These are phyloP conservation scores for Solanum dulcamara DNA, from an alignment of 257 asterid species.

Conservation along the genomic window DNA sequence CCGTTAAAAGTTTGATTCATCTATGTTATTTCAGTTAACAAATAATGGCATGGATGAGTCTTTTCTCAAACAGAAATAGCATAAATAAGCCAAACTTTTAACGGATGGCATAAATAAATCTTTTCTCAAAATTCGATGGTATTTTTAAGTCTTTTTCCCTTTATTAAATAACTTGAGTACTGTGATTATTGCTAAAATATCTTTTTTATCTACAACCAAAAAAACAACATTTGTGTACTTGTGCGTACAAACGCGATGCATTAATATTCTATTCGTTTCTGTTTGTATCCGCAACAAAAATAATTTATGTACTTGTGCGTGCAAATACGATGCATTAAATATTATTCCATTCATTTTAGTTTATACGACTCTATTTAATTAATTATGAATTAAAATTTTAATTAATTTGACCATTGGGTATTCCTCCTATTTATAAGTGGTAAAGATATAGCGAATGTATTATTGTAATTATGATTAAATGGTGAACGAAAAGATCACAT, in stretches of 20 bases:
- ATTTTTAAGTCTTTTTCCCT: too few relatives aligned
- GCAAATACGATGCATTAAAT: neutral
- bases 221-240: neutral
- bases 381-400: neutral
- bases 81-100: too few relatives aligned
- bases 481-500: too few relatives aligned
- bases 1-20: too few relatives aligned
- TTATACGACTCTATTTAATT: too few relatives aligned
- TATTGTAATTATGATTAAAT: too few relatives aligned
- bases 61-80: too few relatives aligned
- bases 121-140: too few relatives aligned
- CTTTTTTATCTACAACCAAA: neutral
- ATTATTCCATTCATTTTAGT: neutral
- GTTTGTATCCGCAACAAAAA: neutral
- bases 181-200: neutral
- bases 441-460: neutral
- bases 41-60: too few relatives aligned
- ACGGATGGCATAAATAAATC: too few relatives aligned
- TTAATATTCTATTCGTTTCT: neutral
- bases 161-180: neutral
- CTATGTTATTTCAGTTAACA: too few relatives aligned
- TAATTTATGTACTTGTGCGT: neutral
- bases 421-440: neutral
- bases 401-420: neutral
- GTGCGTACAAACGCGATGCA: neutral